Base-by-base conservation (phyloP, 78 protist genomes). In the Isochrysis galbana region DNA sequence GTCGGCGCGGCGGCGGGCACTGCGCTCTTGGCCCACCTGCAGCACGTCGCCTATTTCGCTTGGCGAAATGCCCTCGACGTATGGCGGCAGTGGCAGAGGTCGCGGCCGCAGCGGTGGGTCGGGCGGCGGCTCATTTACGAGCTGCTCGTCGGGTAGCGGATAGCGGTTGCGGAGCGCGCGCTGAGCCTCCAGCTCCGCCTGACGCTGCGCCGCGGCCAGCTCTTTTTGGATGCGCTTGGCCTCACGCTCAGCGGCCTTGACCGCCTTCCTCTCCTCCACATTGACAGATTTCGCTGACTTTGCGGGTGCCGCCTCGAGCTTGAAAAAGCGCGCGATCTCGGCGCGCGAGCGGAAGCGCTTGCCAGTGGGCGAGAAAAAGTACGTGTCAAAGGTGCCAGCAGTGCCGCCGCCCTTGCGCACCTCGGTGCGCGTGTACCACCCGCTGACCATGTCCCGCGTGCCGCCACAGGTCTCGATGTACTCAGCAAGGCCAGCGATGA, bases 311-410 rank as follows among this genome's bases (percentile, higher is more conserved):
- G 46, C 84, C 84, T 34, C 32, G 34, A 77, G 84, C 36, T 77
- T 3, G 84, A 77, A 77, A 29, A 39, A 39, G 46, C 84, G 84
- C 46, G 84, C 84, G 84, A 77, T 77, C 46, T 77, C 84, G 25
- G 84, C 84, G 25, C 46, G 44, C 45, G 84, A 77, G 1, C 84
- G 84, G 46, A 77, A 77, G n/a, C 84, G 84, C 84, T 77, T 77
- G 32, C 84, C 84, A 17, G 14, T 3, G 32, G 84, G 47, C 14
- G 44, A 2, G 84, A 77, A 77, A 46, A 39, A 77, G 84, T 77
- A 77, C 23, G 44, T 39, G 84, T 77, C 44, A 46, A 2, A 77
- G 32, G 84, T 77, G 46, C 84, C 84, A 19, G 44, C 46, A 29
- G 84, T 77, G n/a, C 19, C 21, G 46, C 84, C 84, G 0, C 23